phyloP scores from a whole-genome alignment of 192 early-diverging fungal genomes.

The Coemansia guatemalensis region DNA sequence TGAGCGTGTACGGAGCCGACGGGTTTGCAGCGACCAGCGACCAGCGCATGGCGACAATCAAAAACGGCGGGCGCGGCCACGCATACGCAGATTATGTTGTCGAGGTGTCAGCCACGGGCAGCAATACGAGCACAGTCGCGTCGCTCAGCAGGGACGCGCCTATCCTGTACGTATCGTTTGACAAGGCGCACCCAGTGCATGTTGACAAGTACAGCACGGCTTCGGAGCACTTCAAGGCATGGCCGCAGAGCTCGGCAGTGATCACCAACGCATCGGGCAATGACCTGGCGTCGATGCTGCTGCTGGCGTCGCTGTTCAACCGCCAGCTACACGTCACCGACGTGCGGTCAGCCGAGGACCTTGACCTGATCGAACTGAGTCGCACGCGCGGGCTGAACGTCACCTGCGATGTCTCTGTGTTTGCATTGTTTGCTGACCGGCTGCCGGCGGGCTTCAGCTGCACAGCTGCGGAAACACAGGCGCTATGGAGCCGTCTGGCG shows the following conservation, averaged over 20 bases:
- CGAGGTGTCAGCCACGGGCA: conserved; percentile 64
- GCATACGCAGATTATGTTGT: conserved; percentile 73
- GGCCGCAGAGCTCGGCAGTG: conserved; percentile 74
- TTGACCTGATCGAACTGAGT: conserved; percentile 79
- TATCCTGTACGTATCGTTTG: conserved; percentile 66
- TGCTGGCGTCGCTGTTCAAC: conserved; percentile 80
- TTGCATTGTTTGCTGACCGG: conserved; percentile 69
- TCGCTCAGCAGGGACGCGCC: conserved; percentile 41
- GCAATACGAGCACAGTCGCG: conserved; percentile 62
- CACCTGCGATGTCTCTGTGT: conserved; percentile 93
- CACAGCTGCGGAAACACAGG: conserved; percentile 57
- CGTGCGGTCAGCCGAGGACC: conserved; percentile 74
- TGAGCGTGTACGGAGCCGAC: conserved; percentile 56
- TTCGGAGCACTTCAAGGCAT: conserved; percentile 73
- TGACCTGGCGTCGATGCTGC: conserved; percentile 85
- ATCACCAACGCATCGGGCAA: conserved; percentile 83
- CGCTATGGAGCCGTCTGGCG: conserved; percentile 78
- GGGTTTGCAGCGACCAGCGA: conserved; percentile 31
- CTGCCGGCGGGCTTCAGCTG: conserved; percentile 18
- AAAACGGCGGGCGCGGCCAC: conserved; percentile 58
- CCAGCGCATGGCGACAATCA: conserved; percentile 46
- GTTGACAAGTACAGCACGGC: conserved; percentile 63
- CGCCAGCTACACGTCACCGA: conserved; percentile 89
- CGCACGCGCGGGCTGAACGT: conserved; percentile 84
- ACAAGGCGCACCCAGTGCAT: conserved; percentile 35